Percentiles rank a stretch among this genome's conserved stretches.
These are phyloP conservation scores for Elsinoe arachidis DNA, from an alignment of 2,329 filamentous ascomycete genomes.

Conservation along the genomic window DNA sequence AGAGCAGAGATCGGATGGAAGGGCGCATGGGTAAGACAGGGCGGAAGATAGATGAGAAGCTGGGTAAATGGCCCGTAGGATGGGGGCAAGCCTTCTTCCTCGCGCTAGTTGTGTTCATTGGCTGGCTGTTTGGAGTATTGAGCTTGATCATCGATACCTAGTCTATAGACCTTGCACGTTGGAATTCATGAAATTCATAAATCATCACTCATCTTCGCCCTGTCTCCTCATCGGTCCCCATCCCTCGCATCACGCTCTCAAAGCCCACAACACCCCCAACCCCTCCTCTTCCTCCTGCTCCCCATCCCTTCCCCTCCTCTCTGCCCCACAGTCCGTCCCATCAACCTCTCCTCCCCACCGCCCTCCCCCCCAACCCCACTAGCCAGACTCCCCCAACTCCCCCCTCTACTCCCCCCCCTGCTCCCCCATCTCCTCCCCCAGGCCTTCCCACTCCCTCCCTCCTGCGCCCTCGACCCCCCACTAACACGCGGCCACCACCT, in stretches of 20 bases:
- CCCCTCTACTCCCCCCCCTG: not conserved
- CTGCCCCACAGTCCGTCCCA: not conserved
- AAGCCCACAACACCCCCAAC: not conserved
- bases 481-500: not conserved
- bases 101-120: not conserved
- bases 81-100: not conserved
- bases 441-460: not conserved
- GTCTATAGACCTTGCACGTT: not conserved
- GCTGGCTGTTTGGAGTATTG: not conserved
- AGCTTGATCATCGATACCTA: conserved; percentile 3
- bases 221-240: too few relatives aligned
- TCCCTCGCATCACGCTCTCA: not conserved
- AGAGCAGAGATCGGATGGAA: conserved; percentile 6
- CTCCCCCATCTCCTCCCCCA: not conserved
- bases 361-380: not conserved
- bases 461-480: not conserved
- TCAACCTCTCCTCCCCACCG: not conserved
- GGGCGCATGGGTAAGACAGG: conserved; percentile 9
- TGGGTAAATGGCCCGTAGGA: not conserved
- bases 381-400: not conserved
- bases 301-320: not conserved
- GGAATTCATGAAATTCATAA: not conserved
- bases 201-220: not conserved
- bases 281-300: not conserved
- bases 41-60: conserved; percentile 9